Evolutionary conservation across 1,139 yeast genomes (phyloP).

Genomic region (Diutina scorzettiae): DNA sequence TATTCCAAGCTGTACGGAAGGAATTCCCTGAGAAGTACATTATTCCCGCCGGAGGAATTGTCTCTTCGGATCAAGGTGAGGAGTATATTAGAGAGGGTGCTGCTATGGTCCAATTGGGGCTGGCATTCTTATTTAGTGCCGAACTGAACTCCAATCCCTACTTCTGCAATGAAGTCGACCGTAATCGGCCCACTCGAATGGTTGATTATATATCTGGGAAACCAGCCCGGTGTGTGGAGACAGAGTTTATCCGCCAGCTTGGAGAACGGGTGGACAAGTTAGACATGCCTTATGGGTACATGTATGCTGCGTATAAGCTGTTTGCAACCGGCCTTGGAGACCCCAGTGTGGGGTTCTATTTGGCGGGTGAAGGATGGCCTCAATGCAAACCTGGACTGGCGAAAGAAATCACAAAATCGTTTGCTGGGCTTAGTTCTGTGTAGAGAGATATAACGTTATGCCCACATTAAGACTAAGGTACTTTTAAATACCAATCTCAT

Average conservation of each 20-base stretch:
- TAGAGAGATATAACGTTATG: too few species aligned
- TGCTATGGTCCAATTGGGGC: conserved; percentile 36
- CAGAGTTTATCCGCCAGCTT: conserved; percentile 17
- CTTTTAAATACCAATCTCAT: too few species aligned
- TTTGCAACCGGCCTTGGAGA: conserved; percentile 9
- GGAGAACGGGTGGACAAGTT: conserved; percentile 7
- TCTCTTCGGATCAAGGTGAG: conserved; percentile 14
- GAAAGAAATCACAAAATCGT: not conserved
- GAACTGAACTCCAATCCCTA: conserved; percentile 18
- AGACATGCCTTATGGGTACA: conserved; percentile 27
- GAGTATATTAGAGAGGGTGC: conserved; percentile 24
- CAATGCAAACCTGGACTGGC: not conserved
- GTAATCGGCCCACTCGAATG: conserved; percentile 18
- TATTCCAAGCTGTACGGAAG: conserved; percentile 17
- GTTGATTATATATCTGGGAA: conserved; percentile 27
- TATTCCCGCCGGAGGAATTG: conserved; percentile 38
- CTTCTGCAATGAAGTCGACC: conserved; percentile 9
- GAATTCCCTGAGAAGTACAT: conserved; percentile 14
- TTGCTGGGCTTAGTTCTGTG: not conserved
- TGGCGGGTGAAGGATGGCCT: conserved; percentile 21
- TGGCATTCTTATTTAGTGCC: conserved; percentile 26
- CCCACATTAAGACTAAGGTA: too few species aligned
- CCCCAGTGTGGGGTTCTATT: conserved; percentile 18
- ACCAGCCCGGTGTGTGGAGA: conserved; percentile 23
- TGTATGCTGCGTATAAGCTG: conserved; percentile 22